These are phyloP conservation scores for Eucalyptus cloeziana DNA, from an alignment of 345 rosid species.

Conservation along the genomic window DNA sequence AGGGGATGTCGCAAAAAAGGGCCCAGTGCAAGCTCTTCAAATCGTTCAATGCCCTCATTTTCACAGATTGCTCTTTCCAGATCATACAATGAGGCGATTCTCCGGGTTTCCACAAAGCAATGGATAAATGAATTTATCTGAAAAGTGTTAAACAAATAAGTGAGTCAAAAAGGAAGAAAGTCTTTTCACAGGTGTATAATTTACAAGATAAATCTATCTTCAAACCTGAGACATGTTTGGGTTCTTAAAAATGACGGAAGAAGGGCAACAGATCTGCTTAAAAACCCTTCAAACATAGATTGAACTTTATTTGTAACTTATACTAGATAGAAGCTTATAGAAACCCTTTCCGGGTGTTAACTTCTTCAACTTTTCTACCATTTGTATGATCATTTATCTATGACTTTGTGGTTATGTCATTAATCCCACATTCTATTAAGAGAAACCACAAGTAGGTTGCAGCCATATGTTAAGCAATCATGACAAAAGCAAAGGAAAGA, in stretches of 20 bases:
- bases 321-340: neutral
- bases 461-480: neutral
- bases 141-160: neutral
- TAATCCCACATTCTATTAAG: neutral
- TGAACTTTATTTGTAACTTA: neutral
- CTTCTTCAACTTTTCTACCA: neutral
- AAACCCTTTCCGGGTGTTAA: neutral
- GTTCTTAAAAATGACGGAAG: neutral
- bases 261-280: neutral
- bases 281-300: neutral
- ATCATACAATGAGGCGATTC: constrained; percentile 62
- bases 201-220: neutral
- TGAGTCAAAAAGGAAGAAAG: neutral
- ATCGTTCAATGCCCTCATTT: constrained; percentile 52
- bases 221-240: neutral
- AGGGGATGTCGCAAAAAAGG: constrained; percentile 62
- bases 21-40: constrained; percentile 65
- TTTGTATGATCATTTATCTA: neutral
- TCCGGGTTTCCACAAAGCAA: constrained; percentile 65
- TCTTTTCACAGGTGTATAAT: neutral
- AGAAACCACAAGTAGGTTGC: neutral
- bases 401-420: neutral
- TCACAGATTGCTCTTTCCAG: constrained; percentile 63
- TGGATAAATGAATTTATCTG: constrained; percentile 86
- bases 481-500: neutral